Evolutionary conservation across 805 yeast species (phyloP).

Genomic region (Suhomyces vadensis): DNA sequence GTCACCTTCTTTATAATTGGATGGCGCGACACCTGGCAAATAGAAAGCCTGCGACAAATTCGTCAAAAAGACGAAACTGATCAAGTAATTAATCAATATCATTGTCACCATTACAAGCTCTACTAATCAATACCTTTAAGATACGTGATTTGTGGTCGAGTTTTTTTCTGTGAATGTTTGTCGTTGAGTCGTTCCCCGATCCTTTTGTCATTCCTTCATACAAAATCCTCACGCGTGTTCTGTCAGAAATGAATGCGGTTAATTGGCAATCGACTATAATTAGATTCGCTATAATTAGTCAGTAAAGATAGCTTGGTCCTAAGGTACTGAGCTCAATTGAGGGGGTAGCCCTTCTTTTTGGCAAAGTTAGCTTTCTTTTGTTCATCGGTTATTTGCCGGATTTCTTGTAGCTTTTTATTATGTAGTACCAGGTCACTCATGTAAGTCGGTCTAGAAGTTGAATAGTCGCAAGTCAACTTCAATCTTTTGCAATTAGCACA

Average conservation of each 20-base stretch:
- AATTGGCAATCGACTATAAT: no score
- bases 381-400: conserved; percentile 43
- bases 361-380: background rate
- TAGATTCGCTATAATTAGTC: no score
- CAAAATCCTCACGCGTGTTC: background rate
- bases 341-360: background rate
- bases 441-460: conserved; percentile 51
- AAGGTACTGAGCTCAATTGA: background rate
- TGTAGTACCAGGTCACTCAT: conserved; percentile 47
- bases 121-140: background rate
- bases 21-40: conserved; percentile 95
- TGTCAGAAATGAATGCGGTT: no score
- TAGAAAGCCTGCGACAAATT: conserved; percentile 60
- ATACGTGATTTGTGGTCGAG: background rate
- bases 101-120: background rate
- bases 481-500: conserved; percentile 61
- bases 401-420: conserved; percentile 49
- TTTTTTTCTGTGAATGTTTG: background rate
- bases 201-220: background rate
- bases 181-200: conserved; percentile 8
- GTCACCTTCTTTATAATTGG: conserved; percentile 76
- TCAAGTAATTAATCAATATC: conserved; percentile 10
- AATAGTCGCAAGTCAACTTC: conserved; percentile 59
- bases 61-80: conserved; percentile 19
- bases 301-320: background rate